Conservation (phyloP, 768 basidiomycete genomes). For the Auriculariales sp. region DNA sequence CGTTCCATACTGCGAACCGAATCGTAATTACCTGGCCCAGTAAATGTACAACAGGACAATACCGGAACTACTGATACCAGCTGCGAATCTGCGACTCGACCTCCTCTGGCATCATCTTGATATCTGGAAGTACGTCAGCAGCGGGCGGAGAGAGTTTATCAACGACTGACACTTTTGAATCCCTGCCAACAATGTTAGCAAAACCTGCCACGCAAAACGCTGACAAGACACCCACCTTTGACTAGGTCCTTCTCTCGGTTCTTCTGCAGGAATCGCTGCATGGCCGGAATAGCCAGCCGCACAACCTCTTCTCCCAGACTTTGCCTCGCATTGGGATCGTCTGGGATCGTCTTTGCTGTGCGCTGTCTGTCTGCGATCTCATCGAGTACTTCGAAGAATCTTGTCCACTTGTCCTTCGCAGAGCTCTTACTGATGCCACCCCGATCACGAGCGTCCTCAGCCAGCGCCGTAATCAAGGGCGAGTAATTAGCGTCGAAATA, state of each 20-base stretch:
- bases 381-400: slow-evolving; percentile 69
- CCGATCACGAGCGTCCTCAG: slow-evolving; percentile 31
- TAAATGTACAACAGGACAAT: no score
- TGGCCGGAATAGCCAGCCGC: slow-evolving; percentile 58
- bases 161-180: slow-evolving; percentile 50
- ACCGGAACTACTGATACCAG: slow-evolving; percentile 31
- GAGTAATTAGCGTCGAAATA: slow-evolving; percentile 79
- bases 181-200: slow-evolving; percentile 24
- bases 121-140: slow-evolving; percentile 35
- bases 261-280: slow-evolving; percentile 62
- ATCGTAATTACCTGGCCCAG: no score
- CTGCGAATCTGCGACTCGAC: slow-evolving; percentile 55
- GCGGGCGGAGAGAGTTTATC: not conserved
- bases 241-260: slow-evolving; percentile 73
- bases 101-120: slow-evolving; percentile 61
- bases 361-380: slow-evolving; percentile 67
- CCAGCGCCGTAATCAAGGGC: slow-evolving; percentile 50
- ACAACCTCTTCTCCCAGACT: slow-evolving; percentile 59
- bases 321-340: slow-evolving; percentile 45
- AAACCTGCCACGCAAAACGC: not conserved
- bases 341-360: slow-evolving; percentile 52
- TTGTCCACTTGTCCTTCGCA: slow-evolving; percentile 69
- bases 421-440: slow-evolving; percentile 32
- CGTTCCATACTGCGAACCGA: no score
- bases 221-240: slow-evolving; percentile 44